Percentiles rank a stretch among this genome's conserved stretches.
phyloP scores from a whole-genome alignment of 257 asterid genomes.

The Penstemon barbatus region DNA sequence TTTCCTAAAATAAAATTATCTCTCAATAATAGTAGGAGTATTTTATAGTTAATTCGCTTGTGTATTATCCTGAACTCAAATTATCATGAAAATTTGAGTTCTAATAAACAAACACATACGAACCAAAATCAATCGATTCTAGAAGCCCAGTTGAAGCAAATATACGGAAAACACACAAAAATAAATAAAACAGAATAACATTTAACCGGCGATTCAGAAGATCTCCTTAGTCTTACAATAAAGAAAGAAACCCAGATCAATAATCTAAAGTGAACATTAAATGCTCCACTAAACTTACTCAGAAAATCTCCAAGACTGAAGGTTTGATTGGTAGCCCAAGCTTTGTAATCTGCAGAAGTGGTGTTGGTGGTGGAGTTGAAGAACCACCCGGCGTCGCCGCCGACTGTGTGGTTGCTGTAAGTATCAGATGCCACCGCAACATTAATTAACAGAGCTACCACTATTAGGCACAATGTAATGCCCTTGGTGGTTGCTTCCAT shows the following conservation, averaged over 20 bases:
- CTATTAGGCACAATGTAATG: constrained; percentile 27
- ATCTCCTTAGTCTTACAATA: neutral
- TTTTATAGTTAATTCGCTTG: neutral
- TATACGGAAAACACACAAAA: neutral
- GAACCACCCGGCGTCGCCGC: constrained; percentile 74
- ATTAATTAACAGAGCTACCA: constrained; percentile 38
- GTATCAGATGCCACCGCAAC: constrained; percentile 43
- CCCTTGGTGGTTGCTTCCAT: constrained; percentile 31
- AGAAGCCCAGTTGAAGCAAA: constrained; percentile 5
- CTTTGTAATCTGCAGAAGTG: constrained; percentile 50
- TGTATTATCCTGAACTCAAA: neutral
- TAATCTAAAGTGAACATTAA: neutral
- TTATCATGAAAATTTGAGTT: neutral
- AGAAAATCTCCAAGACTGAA: constrained; percentile 79
- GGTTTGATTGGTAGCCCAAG: constrained; percentile 66
- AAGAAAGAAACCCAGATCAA: neutral
- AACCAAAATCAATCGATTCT: constrained; percentile 19
- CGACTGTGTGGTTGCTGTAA: constrained; percentile 78
- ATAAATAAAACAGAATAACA: constrained; percentile 4
- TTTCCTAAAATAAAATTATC: no score
- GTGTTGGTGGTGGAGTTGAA: constrained; percentile 49
- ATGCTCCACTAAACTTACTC: constrained; percentile 40
- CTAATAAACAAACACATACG: neutral
- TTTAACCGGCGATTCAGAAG: neutral
- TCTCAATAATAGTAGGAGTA: neutral